These are phyloP conservation scores for Aspergillus floridensis DNA, from an alignment of 2,329 filamentous ascomycete species.

Conservation along the genomic window DNA sequence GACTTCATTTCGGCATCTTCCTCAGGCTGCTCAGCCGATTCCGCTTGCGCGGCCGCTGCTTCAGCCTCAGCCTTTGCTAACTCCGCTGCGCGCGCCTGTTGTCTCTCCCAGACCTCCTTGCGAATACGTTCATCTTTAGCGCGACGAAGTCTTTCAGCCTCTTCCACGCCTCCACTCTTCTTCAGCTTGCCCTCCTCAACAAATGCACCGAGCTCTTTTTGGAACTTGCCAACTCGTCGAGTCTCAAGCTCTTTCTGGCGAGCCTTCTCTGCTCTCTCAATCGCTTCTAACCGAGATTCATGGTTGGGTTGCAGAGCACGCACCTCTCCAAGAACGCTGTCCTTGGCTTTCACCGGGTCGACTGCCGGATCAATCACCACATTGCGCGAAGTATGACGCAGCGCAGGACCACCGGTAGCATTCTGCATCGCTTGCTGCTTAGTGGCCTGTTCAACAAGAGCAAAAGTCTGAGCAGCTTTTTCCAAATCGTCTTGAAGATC, in stretches of 20 bases:
- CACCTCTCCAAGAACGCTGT: slow-evolving; percentile 88
- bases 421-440: slow-evolving; percentile 86
- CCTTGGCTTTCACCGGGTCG: slow-evolving; percentile 81
- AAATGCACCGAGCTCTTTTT: slow-evolving; percentile 79
- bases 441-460: slow-evolving; percentile 94
- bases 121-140: slow-evolving; percentile 84
- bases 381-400: slow-evolving; percentile 53
- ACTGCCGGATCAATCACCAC: slow-evolving; percentile 51
- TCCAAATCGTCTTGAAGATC: slow-evolving; percentile 93
- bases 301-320: slow-evolving; percentile 92
- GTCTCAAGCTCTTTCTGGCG: slow-evolving; percentile 83
- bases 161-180: slow-evolving; percentile 93
- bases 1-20: slow-evolving; percentile 7
- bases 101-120: slow-evolving; percentile 65
- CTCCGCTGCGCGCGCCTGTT: slow-evolving; percentile 52
- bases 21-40: slow-evolving; percentile 13
- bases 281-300: slow-evolving; percentile 87
- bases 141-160: slow-evolving; percentile 80
- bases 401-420: slow-evolving; percentile 41
- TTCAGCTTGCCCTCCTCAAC: slow-evolving; percentile 89
- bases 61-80: slow-evolving; percentile 41
- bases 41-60: slow-evolving; percentile 23
- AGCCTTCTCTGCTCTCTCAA: slow-evolving; percentile 92
- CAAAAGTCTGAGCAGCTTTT: slow-evolving; percentile 89
- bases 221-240: slow-evolving; percentile 71